A percentile compares a stretch with the other conserved stretches of the same genome.
Conservation (phyloP, 2,329 filamentous ascomycete genomes). For the Cercospora zeae-maydis region DNA sequence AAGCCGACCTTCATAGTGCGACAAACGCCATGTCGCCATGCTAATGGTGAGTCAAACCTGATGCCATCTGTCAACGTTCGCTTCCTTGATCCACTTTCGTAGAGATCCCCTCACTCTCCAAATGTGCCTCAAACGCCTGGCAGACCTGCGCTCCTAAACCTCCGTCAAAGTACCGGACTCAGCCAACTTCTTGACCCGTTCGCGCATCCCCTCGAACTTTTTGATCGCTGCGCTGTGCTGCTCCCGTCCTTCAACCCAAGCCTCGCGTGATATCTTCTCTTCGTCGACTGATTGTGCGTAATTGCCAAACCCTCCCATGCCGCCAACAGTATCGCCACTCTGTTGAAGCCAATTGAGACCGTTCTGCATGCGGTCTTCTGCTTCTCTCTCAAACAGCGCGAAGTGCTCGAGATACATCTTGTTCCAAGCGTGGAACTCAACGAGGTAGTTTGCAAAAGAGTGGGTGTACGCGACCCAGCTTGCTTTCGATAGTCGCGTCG, state of each 20-base stretch:
- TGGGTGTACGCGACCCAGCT: conserved; percentile 52
- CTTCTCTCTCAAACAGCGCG: conserved; percentile 46
- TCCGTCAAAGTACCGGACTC: conserved; percentile 26
- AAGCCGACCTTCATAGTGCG: background rate
- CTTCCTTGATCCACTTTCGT: background rate
- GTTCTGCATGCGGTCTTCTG: conserved; percentile 34
- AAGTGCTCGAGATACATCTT: conserved; percentile 56
- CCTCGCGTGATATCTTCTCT: conserved; percentile 60
- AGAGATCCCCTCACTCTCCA: background rate
- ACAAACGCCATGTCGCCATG: background rate
- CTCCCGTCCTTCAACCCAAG: conserved; percentile 59
- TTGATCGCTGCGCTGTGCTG: conserved; percentile 58
- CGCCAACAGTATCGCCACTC: conserved; percentile 31
- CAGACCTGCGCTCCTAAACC: conserved; percentile 10
- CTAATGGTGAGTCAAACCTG: background rate
- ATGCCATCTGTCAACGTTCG: background rate
- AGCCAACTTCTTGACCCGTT: conserved; percentile 38
- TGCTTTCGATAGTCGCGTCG: conserved; percentile 43
- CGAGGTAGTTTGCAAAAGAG: conserved; percentile 54
- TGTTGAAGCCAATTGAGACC: conserved; percentile 52
- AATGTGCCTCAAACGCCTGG: background rate
- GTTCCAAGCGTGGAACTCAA: conserved; percentile 56
- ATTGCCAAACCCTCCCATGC: conserved; percentile 49
- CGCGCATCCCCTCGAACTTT: conserved; percentile 53
- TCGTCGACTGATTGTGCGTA: conserved; percentile 62